Base-by-base conservation (phyloP, 768 basidiomycete genomes). In the Russula sp. region DNA sequence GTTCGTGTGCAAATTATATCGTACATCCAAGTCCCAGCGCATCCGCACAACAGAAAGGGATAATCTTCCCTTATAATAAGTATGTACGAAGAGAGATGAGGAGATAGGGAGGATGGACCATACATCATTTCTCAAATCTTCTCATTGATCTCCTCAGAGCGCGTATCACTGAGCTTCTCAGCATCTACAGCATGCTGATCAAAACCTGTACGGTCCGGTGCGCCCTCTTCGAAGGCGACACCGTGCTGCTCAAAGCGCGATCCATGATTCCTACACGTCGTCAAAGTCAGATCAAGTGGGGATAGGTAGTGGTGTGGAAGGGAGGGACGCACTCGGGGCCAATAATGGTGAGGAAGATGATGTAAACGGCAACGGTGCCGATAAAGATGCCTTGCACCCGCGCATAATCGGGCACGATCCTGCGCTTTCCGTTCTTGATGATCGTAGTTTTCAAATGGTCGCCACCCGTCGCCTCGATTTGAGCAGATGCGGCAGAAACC, bases 371-470 rank as follows among this genome's bases (percentile, higher is more conserved):
- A 18, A 97, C 88, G n/a, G 82, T 80, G 6, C 94, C 94, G 54
- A 98, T 87, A 22, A 98, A 78, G 70, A 98, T 94, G 44, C 89
- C 91, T 76, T 92, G 89, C 2, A 91, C 89, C 11, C 72, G 77
- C n/a, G 78, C 80, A 65, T 81, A 82, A 66, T 82, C 78, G n/a
- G 79, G 75, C n/a, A 66, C 65, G 44, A 63, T 18, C 31, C 39
- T 58, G 4, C 16, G 8, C 61, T n/a, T 48, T 31, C 65, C 65
- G 39, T 59, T 31, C 32, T 58, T 55, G 61, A 63, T 34, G 51
- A 66, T 54, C 18, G 65, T 66, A 2, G 65, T 66, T 56, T 66
- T 66, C 39, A 66, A 9, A 53, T 66, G 53, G 47, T 66, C 61
- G 27, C 65, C 65, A 34, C 65, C 65, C 1, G 80, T 68, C n/a